Evolutionary conservation across 768 basidiomycete genomes (phyloP), one percentile per base, ranked within the genome.

Genomic region (Leccinum rimulosum): DNA sequence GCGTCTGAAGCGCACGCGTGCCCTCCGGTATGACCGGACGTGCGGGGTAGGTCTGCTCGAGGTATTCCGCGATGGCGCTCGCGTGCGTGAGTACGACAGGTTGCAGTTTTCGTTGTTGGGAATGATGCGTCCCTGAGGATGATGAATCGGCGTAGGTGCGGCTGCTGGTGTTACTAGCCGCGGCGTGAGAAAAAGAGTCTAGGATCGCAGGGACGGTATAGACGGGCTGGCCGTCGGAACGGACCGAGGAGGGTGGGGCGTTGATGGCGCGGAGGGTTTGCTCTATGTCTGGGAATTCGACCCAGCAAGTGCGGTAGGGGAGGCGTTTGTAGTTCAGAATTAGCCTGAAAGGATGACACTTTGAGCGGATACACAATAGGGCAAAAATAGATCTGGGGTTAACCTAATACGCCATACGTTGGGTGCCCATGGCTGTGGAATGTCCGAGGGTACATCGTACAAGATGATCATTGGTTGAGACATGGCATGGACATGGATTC

Each of bases 311-410:
- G 45, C 79, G 80, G 67, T 91, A 88, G 0, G 79, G 82, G 7
- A 92, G 79, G 4, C 85, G 80, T 67, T 91, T 91, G 68, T 82
- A 90, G 68, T 91, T 91, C n/a, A 91, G 75, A 48, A 89, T 84
- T 53, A 89, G 82, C 50, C 88, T 89, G 47, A n/a, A 45, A 48
- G 1, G 51, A 52, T 36, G 58, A 4, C 22, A 55, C 48, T 17
- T 57, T n/a, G 31, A 48, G 33, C 28, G 17, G 10, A 30, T 33
- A 14, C 40, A 9, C 12, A 56, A 50, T 25, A 12, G 8, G 27
- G 17, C 28, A 31, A n/a, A 38, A 12, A 61, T 11, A 19, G 43
- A 38, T 14, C 15, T 56, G 33, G 27, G 15, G 12, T 75, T 33
- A 54, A 85, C 87, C 89, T 76, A 61, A 91, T 81, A 48, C 86